Percentiles rank a stretch among this genome's conserved stretches.
phyloP scores from a whole-genome alignment of 2,329 filamentous ascomycete genomes.

The Drechslerella coelobrocha region DNA sequence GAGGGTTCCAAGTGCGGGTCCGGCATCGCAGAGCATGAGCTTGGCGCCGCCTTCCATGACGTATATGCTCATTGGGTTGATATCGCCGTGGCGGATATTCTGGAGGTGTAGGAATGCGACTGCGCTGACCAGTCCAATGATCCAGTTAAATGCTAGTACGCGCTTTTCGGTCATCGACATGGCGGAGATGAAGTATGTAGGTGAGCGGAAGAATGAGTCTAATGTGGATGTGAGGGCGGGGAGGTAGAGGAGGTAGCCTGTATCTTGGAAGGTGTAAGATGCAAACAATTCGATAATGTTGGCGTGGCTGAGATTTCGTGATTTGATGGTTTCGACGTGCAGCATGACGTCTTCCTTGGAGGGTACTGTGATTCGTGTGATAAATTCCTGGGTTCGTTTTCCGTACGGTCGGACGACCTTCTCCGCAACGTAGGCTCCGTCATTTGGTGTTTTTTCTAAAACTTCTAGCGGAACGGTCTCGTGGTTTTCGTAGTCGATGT shows the following conservation, averaged over 20 bases:
- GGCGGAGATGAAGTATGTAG: slow-evolving; percentile 68
- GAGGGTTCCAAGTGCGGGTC: slow-evolving; percentile 34
- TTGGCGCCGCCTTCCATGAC: slow-evolving; percentile 68
- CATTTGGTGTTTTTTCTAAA: slow-evolving; percentile 61
- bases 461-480: slow-evolving; percentile 74
- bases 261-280: slow-evolving; percentile 71
- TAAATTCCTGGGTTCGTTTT: slow-evolving; percentile 31
- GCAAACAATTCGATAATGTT: slow-evolving; percentile 74
- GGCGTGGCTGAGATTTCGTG: slow-evolving; percentile 65
- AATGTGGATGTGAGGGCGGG: slow-evolving; percentile 72
- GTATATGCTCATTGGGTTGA: slow-evolving; percentile 74
- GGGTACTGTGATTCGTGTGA: slow-evolving; percentile 36
- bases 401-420: slow-evolving; percentile 48
- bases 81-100: slow-evolving; percentile 70
- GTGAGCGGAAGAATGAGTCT: slow-evolving; percentile 71
- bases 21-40: slow-evolving; percentile 71
- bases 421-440: slow-evolving; percentile 27
- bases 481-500: slow-evolving; percentile 70
- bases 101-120: slow-evolving; percentile 71
- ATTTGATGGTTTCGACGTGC: slow-evolving; percentile 39
- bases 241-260: slow-evolving; percentile 71
- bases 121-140: slow-evolving; percentile 74
- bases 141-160: slow-evolving; percentile 72
- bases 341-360: slow-evolving; percentile 34
- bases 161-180: slow-evolving; percentile 68